Conservation (phyloP, 805 yeast species). For the Millerozyma miso region DNA sequence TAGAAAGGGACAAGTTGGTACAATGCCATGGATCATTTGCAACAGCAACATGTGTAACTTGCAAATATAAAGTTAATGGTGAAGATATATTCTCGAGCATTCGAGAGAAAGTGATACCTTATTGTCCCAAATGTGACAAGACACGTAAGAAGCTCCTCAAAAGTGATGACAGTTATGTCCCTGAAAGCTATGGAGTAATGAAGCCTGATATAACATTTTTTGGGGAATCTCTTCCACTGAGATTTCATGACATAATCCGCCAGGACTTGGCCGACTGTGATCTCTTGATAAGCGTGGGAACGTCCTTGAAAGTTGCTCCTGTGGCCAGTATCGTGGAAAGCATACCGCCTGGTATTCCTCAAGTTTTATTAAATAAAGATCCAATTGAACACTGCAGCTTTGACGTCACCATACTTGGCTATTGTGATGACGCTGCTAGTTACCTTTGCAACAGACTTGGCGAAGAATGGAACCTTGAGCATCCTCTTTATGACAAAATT, state of each 20-base stretch:
- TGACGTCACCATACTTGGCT: slow-evolving; percentile 37
- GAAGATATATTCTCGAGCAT: slow-evolving; percentile 42
- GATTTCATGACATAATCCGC: slow-evolving; percentile 28
- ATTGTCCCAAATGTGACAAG: slow-evolving; percentile 45
- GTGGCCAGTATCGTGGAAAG: slow-evolving; percentile 38
- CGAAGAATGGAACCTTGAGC: slow-evolving; percentile 29
- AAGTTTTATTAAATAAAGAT: slow-evolving; percentile 36
- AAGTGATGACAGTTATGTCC: slow-evolving; percentile 22
- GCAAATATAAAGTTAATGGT: slow-evolving; percentile 54
- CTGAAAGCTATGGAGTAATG: slow-evolving; percentile 48
- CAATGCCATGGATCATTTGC: slow-evolving; percentile 85
- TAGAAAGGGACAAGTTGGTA: slow-evolving; percentile 53
- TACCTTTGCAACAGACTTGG: slow-evolving; percentile 30
- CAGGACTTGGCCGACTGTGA: slow-evolving; percentile 69
- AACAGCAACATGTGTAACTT: slow-evolving; percentile 71
- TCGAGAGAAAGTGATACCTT: slow-evolving; percentile 47
- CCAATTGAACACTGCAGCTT: slow-evolving; percentile 33
- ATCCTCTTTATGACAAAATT: slow-evolving; percentile 18
- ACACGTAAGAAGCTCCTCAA: slow-evolving; percentile 16
- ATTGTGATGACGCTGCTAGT: slow-evolving; percentile 38
- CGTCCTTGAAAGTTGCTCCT: slow-evolving; percentile 67
- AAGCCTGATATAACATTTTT: slow-evolving; percentile 89
- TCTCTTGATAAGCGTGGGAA: slow-evolving; percentile 77
- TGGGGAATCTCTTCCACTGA: slow-evolving; percentile 60
- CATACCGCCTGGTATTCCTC: slow-evolving; percentile 32